Evolutionary conservation across 2,329 filamentous ascomycete species (phyloP), one percentile per base, ranked within the genome.

Genomic region (Aquanectria penicillioides): DNA sequence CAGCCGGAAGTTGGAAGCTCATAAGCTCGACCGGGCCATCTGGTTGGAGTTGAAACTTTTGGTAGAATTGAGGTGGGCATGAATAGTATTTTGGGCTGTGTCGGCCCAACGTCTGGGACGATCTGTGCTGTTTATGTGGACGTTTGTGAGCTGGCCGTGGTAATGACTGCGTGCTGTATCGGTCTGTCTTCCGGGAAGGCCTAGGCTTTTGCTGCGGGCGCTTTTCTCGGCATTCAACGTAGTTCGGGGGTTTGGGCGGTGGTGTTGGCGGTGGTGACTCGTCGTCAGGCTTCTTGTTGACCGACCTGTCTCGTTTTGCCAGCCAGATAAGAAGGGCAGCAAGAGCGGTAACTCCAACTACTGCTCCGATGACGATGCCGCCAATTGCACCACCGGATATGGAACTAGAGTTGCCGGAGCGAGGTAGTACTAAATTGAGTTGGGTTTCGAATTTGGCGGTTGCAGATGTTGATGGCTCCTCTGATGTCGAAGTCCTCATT

Each of bases 301-400:
- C 12, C 15, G 34, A 47, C 33, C 34, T 56, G 33, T 34, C 29
- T 6, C 48, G 51, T 28, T 52, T 48, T 25, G 51, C 9, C 1
- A 62, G 17, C 44, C 50, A 64, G 10, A 57, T 57, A 2, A 51
- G 13, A 15, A 57, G 18, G 2, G 47, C 58, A 2, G 36, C 48
- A 23, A 57, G 10, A 3, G 10, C 46, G 6, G 37, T 41, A 8
- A 56, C 6, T 3, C 47, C 51, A 20, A n/a, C 43, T 3, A 64
- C 25, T 17, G 29, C 48, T 3, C 31, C 59, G 5, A 54, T 44
- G 5, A 59, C 55, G 2, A 55, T 57, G n/a, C 54, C 58, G 1
- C 54, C 51, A 15, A 63, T 57, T 5, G 41, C 47, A 2, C 59
- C 48, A 6, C 59, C 48, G 11, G 51, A 40, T 18, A 61, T 40